These are phyloP conservation scores for Alternaria sp. DNA, from an alignment of 2,329 filamentous ascomycete species.

Conservation along the genomic window DNA sequence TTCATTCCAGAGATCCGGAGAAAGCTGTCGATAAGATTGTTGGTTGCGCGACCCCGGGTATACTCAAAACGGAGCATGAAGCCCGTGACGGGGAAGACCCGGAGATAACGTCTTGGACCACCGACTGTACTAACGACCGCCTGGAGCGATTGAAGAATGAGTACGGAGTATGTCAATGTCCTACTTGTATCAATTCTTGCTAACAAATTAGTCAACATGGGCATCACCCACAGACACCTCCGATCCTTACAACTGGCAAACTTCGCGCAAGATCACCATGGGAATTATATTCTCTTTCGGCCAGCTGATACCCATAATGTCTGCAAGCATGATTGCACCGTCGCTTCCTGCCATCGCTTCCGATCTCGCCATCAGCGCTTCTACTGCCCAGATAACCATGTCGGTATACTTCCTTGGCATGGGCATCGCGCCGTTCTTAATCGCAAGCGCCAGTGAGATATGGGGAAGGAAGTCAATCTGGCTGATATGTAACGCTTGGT, in stretches of 20 bases:
- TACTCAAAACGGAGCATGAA: not conserved
- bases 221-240: constrained; percentile 24
- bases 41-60: not conserved
- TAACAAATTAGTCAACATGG: not conserved
- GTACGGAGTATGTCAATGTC: not conserved
- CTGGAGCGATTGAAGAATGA: not conserved
- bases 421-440: constrained; percentile 16
- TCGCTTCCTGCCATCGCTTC: constrained; percentile 14
- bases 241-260: constrained; percentile 43
- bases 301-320: constrained; percentile 23
- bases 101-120: not conserved
- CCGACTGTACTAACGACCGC: not conserved
- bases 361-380: constrained; percentile 13
- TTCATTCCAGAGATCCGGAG: not conserved
- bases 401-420: constrained; percentile 20
- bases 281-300: constrained; percentile 12
- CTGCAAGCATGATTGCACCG: constrained; percentile 19
- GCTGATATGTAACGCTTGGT: constrained; percentile 13
- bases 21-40: not conserved
- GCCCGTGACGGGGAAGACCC: not conserved
- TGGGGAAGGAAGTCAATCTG: constrained; percentile 15
- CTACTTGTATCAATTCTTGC: not conserved
- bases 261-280: constrained; percentile 23
- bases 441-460: constrained; percentile 13
- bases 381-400: constrained; percentile 16